Conservation (phyloP, 192 early-diverging fungal genomes). For the Backusella morwellensis region DNA sequence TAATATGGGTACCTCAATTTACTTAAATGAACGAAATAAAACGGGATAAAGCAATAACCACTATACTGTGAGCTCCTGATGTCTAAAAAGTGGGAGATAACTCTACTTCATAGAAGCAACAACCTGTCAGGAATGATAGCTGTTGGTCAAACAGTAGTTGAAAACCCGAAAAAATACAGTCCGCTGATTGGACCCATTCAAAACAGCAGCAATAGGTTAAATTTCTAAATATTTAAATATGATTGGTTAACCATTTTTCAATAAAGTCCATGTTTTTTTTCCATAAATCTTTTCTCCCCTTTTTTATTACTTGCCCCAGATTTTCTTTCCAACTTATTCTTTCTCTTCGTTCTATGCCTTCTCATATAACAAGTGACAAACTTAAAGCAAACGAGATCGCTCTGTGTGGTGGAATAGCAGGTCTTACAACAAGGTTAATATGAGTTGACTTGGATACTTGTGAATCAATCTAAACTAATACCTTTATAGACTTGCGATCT, state of each 20-base stretch:
- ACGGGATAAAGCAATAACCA: no score
- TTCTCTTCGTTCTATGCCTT: slow-evolving; percentile 10
- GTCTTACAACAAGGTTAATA: slow-evolving; percentile 27
- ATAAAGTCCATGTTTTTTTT: neutral
- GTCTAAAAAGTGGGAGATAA: neutral
- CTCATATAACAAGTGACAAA: slow-evolving; percentile 22
- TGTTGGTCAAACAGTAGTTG: neutral
- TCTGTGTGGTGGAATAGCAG: slow-evolving; percentile 52
- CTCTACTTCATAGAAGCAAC: neutral
- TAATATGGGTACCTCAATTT: neutral
- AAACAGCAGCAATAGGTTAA: neutral
- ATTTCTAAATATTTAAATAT: neutral
- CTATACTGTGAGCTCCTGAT: no score
- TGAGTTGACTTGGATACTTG: neutral
- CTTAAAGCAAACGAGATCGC: slow-evolving; percentile 34
- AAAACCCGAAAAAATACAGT: neutral
- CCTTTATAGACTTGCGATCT: slow-evolving; percentile 66
- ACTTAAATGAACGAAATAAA: neutral
- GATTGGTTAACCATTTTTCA: neutral
- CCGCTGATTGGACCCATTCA: neutral
- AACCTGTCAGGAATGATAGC: neutral
- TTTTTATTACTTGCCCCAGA: neutral
- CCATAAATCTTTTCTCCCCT: neutral
- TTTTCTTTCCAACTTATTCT: neutral
- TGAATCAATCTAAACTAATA: neutral